phyloP scores from a whole-genome alignment of 2,329 filamentous ascomycete species.

The Rugonectria rugulosa region DNA sequence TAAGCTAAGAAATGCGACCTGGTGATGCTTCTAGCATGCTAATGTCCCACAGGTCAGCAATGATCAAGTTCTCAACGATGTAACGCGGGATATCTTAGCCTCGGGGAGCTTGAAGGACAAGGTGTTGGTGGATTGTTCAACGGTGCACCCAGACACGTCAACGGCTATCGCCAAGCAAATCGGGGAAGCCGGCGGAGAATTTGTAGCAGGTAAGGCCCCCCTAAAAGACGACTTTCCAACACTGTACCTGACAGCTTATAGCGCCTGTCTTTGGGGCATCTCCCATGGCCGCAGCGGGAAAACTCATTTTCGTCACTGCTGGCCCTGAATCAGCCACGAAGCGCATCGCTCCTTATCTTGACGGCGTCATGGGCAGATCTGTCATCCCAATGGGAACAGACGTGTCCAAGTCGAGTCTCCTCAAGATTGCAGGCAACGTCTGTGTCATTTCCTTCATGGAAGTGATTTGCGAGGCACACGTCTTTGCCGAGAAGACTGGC shows the following conservation, averaged over 20 bases:
- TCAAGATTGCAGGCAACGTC: conserved; percentile 55
- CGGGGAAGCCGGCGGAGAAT: conserved; percentile 13
- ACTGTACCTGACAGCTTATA: not conserved
- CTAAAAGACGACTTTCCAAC: too few species aligned
- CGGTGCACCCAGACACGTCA: conserved; percentile 38
- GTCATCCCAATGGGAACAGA: conserved; percentile 53
- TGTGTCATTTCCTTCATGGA: conserved; percentile 35
- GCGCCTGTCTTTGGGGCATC: conserved; percentile 53
- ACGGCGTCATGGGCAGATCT: conserved; percentile 48
- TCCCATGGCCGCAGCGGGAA: conserved; percentile 50
- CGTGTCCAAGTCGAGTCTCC: conserved; percentile 47
- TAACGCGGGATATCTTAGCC: conserved; percentile 8
- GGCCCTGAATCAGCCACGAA: conserved; percentile 44
- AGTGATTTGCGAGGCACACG: conserved; percentile 40
- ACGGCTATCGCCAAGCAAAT: conserved; percentile 41
- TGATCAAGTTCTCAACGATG: conserved; percentile 4
- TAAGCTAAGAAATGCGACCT: conserved; percentile 18
- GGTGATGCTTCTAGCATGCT: not conserved
- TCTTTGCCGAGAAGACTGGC: conserved; percentile 42
- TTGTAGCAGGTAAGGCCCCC: conserved; percentile 13
- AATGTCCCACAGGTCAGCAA: conserved; percentile 7
- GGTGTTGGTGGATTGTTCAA: conserved; percentile 36
- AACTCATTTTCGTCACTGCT: conserved; percentile 52
- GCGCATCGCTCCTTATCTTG: conserved; percentile 47
- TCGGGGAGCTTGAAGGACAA: conserved; percentile 20